phyloP scores from a whole-genome alignment of 305 asterid genomes.

The Solanum chacoense region DNA sequence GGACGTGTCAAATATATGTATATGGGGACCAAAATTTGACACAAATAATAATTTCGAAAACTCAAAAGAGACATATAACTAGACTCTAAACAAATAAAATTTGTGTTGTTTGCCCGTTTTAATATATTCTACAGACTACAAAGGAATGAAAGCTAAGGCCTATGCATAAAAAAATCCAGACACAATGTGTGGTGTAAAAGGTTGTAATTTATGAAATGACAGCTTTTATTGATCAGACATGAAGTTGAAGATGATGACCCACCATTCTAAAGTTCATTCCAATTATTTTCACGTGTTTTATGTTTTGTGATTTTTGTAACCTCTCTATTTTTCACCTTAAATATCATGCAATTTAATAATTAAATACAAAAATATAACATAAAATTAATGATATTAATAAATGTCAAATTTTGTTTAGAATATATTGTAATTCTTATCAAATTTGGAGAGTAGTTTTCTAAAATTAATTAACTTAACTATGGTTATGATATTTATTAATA shows the following conservation, averaged over 20 bases:
- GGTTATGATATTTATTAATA: no score
- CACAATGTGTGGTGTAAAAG: not conserved
- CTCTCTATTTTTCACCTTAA: not conserved
- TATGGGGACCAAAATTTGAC: not conserved
- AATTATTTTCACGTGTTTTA: not conserved
- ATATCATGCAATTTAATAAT: no score
- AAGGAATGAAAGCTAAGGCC: not conserved
- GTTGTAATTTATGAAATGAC: not conserved
- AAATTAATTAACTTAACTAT: no score
- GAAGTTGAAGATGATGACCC: not conserved
- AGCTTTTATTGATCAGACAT: not conserved
- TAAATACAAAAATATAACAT: no score
- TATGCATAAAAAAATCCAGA: not conserved
- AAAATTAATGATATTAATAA: no score
- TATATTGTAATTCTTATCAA: no score
- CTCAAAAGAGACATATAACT: no score
- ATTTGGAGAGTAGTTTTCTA: no score
- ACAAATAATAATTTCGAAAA: no score
- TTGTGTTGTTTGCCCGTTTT: not conserved
- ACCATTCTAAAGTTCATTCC: not conserved
- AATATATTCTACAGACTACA: not conserved
- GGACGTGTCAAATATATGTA: no score
- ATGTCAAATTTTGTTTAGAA: no score
- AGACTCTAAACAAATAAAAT: not conserved
- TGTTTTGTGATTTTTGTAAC: not conserved